Evolutionary conservation across 2,329 filamentous ascomycete genomes (phyloP).

Genomic region (Eutypella sp.): DNA sequence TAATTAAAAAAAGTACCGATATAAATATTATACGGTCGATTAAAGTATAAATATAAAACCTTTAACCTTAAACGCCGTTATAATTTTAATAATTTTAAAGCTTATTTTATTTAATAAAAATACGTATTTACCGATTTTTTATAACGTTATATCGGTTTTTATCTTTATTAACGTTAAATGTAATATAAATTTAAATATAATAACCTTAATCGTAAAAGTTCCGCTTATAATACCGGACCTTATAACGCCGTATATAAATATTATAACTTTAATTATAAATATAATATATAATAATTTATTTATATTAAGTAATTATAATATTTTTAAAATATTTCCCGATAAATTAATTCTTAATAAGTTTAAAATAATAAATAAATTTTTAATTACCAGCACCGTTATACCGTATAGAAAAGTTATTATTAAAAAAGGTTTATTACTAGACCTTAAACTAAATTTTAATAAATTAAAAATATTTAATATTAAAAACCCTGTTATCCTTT

Average conservation of each 20-base stretch:
- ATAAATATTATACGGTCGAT: background rate
- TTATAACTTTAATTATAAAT: background rate
- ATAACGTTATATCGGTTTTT: background rate
- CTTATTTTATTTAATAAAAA: background rate
- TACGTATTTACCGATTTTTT: background rate
- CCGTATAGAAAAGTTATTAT: background rate
- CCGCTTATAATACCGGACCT: too few species aligned
- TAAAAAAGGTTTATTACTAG: background rate
- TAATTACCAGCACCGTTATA: background rate
- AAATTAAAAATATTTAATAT: background rate
- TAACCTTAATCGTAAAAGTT: too few species aligned
- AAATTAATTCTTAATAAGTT: background rate
- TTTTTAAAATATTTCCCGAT: background rate
- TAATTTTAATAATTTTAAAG: background rate
- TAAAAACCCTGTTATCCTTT: background rate
- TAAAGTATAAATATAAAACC: background rate
- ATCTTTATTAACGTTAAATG: background rate
- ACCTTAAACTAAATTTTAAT: too few species aligned
- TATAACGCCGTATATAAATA: too few species aligned
- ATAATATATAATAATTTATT: background rate
- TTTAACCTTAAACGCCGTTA: background rate
- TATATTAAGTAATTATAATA: background rate
- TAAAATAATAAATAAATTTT: background rate
- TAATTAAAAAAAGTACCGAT: background rate
- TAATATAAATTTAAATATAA: background rate